A percentile compares a stretch with the other conserved stretches of the same genome.
phyloP scores from a whole-genome alignment of 768 basidiomycete genomes.

The Leucosporidium creatinivorum region DNA sequence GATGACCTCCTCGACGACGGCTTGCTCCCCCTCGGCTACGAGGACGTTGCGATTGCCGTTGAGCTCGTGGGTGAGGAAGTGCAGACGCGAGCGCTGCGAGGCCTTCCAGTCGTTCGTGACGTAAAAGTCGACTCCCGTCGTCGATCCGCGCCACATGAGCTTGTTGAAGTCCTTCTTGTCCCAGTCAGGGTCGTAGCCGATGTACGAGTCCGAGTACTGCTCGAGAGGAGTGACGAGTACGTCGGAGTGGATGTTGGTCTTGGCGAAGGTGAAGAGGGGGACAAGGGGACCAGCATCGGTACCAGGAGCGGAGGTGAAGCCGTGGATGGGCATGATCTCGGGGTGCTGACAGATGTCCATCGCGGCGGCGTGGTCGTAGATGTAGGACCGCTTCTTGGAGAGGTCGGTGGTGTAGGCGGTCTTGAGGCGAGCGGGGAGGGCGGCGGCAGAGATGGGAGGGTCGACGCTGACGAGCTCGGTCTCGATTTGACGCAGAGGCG shows the following conservation, averaged over 20 bases:
- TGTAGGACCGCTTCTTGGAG: conserved; percentile 38
- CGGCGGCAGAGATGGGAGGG: conserved; percentile 1
- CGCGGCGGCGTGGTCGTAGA: conserved; percentile 37
- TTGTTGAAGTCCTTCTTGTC: conserved; percentile 69
- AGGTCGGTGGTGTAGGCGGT: conserved; percentile 10
- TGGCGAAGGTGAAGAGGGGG: conserved; percentile 81
- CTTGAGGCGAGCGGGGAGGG: conserved; percentile 12
- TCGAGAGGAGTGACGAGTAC: conserved; percentile 95
- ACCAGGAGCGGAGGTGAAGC: conserved; percentile 37
- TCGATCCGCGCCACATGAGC: conserved; percentile 91
- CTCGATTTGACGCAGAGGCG: conserved; percentile 35
- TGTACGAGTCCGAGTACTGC: conserved; percentile 71
- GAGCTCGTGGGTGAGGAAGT: conserved; percentile 40
- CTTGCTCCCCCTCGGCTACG: conserved; percentile 52
- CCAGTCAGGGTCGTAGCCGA: conserved; percentile 88
- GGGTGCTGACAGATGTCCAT: conserved; percentile 45
- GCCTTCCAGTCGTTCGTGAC: conserved; percentile 47
- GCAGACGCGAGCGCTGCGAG: conserved; percentile 48
- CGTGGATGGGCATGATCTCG: conserved; percentile 41
- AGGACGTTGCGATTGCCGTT: conserved; percentile 26
- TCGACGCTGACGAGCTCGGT: not conserved
- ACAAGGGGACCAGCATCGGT: conserved; percentile 35
- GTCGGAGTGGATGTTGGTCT: conserved; percentile 74
- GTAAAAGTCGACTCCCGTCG: conserved; percentile 65
- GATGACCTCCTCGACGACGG: conserved; percentile 40